phyloP scores from a whole-genome alignment of 1,284 basidiomycete genomes.

The Moesziomyces aphidis region DNA sequence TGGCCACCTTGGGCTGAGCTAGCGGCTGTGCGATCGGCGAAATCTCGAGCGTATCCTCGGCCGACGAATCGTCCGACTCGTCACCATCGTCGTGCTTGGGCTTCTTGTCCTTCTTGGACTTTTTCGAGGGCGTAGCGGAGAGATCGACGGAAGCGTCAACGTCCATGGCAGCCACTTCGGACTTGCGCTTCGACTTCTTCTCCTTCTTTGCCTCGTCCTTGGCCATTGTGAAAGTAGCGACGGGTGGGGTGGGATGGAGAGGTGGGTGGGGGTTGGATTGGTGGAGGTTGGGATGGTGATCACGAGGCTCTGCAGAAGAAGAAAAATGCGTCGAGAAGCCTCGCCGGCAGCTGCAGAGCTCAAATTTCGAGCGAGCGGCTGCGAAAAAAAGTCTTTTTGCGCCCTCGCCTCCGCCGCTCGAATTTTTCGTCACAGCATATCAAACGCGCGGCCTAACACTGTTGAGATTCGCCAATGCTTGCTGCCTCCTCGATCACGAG shows the following conservation, averaged over 20 bases:
- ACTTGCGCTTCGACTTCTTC: conserved; percentile 57
- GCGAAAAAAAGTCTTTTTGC: too few relatives aligned
- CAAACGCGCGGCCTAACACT: background rate
- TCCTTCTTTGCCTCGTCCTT: conserved; percentile 62
- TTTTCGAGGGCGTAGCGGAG: conserved; percentile 40
- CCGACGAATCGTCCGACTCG: conserved; percentile 48
- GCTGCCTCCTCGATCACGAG: background rate
- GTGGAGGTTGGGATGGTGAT: conserved; percentile 1
- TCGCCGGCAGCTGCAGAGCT: too few relatives aligned
- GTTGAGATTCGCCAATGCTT: background rate
- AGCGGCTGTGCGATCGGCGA: conserved; percentile 65
- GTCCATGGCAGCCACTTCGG: conserved; percentile 51
- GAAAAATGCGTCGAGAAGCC: conserved; percentile 1
- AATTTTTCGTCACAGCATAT: too few relatives aligned
- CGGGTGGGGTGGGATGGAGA: background rate
- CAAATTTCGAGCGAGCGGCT: too few relatives aligned
- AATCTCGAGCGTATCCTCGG: conserved; percentile 20
- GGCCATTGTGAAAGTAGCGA: conserved; percentile 34
- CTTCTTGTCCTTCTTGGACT: conserved; percentile 60
- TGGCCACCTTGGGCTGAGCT: conserved; percentile 59
- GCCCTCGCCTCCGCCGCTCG: too few relatives aligned
- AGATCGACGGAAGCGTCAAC: conserved; percentile 27
- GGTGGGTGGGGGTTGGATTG: conserved; percentile 3
- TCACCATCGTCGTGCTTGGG: conserved; percentile 44
- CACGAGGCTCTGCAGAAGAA: background rate